Base-by-base conservation (phyloP, 257 asterid genomes). In the Petunia secreta region DNA sequence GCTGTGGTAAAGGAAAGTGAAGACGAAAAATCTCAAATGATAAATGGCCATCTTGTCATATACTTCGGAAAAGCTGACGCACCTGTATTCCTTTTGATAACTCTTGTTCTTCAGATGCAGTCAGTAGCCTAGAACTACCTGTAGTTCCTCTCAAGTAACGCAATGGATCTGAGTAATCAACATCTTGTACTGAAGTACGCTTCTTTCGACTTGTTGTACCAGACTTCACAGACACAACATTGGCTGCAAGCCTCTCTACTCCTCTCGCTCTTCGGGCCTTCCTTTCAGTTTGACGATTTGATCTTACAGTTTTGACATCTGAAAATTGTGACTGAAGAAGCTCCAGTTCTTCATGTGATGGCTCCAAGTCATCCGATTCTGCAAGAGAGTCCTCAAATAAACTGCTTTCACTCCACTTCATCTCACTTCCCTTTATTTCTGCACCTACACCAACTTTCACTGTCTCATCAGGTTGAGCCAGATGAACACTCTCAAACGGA, bases 21-120 rank as follows among this genome's bases (percentile, higher is more conserved):
- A 25, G 59, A 10, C 25, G 77, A 41, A 25, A 80, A 57, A 59
- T 48, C 59, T 39, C 63, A 79, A 77, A 14, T 52, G 52, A 55
- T 63, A 10, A 25, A 53, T 11, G 77, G n/a, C 50, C 60, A 55
- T 15, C 8, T 15, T 14, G 62, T 55, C 34, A 25, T 25, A 71
- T 71, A 48, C 25, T 34, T 71, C 10, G 77, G 6, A 48, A 79
- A 41, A 75, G 78, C 66, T 54, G 36, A 66, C 59, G 77, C 82
- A 93, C 99, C 97, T 95, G 98, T 76, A 93, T 92, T 85, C 98
- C 98, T 81, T 64, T 85, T 25, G 99, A 93, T 80, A 95, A 86
- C 85, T 82, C 82, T 66, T 87, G 94, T 85, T 95, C 99, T 88
- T 95, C 99, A 15, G 98, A 83, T 71, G 92, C 87, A 73, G 97